Base-by-base conservation (phyloP, 306 rosid genomes). In the Quercus mongolica region DNA sequence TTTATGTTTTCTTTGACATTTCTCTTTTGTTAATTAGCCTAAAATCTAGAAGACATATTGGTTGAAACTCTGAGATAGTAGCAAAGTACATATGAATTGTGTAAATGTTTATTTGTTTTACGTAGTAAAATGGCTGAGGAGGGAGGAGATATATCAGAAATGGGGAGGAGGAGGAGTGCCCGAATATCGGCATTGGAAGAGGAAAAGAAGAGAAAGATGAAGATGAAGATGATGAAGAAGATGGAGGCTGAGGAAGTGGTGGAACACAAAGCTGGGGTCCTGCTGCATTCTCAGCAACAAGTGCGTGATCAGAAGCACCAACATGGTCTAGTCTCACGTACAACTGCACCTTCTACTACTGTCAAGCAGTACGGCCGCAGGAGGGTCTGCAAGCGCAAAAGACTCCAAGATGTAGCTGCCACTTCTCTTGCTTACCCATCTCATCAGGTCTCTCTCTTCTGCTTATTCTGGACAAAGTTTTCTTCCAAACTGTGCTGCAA, bases 301-400 rank as follows among this genome's bases (percentile, higher is more conserved):
- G 15, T 3, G 52, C 41, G 51, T 44, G 46, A 35, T 41, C 46
- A 41, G 28, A 52, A 19, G 21, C 73, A 64, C 51, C 18, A 38
- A 54, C 52, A 38, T 54, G 68, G 49, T 41, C 35, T 1, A 8
- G 46, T 41, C 58, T 49, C 17, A 49, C 4, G 5, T 49, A 12
- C 17, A 49, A 49, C 54, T 10, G 54, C 54, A 11, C 17, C 5
- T 10, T 61, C 9, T 4, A 20, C 28, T 10, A 68, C 72, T 35
- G 3, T 68, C 52, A 68, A 0, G 28, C 72, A 68, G 26, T n/a
- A 31, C 57, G 69, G 20, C 74, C 33, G 62, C 80, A 85, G 69
- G 78, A 82, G 80, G 68, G 85, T 78, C 11, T 68, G 71, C 55
- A 82, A 78, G 79, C 73, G 77, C 80, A 85, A 82, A 61, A 83